Percentiles rank a stretch among this genome's conserved stretches.
These are phyloP conservation scores for Talaromyces thailandensis DNA, from an alignment of 495 filamentous ascomycete genomes.

Conservation along the genomic window DNA sequence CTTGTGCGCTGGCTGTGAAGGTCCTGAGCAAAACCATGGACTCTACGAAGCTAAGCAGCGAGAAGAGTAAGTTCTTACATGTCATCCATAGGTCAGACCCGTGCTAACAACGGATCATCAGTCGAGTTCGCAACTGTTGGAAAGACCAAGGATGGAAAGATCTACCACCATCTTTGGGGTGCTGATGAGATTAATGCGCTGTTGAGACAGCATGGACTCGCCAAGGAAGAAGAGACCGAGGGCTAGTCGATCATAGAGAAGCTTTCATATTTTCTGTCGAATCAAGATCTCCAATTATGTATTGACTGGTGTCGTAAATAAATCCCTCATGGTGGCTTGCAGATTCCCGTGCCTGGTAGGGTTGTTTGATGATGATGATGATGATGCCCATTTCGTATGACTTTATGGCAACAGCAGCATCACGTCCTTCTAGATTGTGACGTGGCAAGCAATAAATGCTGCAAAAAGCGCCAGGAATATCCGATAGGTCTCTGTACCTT, in stretches of 20 bases:
- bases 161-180: slow-evolving; percentile 96
- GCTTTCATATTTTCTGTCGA: background rate
- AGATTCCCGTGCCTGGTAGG: background rate
- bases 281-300: background rate
- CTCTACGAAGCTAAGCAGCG: slow-evolving; percentile 93
- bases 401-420: background rate
- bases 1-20: slow-evolving; percentile 95
- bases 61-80: slow-evolving; percentile 72
- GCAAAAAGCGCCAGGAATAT: background rate
- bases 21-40: slow-evolving; percentile 99
- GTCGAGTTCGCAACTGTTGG: slow-evolving; percentile 99
- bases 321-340: background rate
- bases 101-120: slow-evolving; percentile 19
- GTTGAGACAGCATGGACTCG: slow-evolving; percentile 89
- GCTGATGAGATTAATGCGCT: slow-evolving; percentile 94
- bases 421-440: background rate
- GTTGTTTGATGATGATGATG: background rate
- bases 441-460: background rate
- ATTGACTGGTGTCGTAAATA: background rate
- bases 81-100: background rate
- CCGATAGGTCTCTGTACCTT: slow-evolving; percentile 3
- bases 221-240: slow-evolving; percentile 76
- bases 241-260: slow-evolving; percentile 44
- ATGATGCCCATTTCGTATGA: background rate
- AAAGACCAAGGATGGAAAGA: slow-evolving; percentile 85